Evolutionary conservation across 352 stramenopile genomes (phyloP).

Genomic region (Blastocystis sp.): DNA sequence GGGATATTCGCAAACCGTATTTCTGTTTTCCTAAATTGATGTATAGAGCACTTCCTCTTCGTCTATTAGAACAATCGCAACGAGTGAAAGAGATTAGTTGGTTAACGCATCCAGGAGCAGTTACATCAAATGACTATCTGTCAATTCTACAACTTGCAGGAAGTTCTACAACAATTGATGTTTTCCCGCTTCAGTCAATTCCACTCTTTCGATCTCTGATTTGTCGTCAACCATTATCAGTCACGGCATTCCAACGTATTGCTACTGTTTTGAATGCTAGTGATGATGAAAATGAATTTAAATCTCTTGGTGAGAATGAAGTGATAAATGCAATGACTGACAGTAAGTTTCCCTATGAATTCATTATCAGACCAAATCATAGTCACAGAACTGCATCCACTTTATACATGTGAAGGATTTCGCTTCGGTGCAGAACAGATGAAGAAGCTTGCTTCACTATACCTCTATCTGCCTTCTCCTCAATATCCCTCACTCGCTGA

Average conservation of each 20-base stretch:
- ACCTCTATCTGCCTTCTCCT: neutral
- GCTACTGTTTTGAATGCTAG: constrained; percentile 2
- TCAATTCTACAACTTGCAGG: neutral
- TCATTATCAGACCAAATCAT: neutral
- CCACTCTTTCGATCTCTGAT: neutral
- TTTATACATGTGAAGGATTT: neutral
- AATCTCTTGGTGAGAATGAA: constrained; percentile 2
- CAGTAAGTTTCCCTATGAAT: neutral
- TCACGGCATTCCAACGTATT: neutral
- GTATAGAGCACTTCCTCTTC: neutral
- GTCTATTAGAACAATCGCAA: constrained; percentile 9
- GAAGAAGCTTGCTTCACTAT: neutral
- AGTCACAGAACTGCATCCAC: neutral
- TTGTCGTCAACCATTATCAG: neutral
- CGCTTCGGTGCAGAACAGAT: neutral
- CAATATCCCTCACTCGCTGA: neutral
- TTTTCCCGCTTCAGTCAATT: neutral
- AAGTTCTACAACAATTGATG: constrained; percentile 13
- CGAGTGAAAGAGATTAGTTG: constrained; percentile 41
- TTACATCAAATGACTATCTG: neutral
- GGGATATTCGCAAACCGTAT: constrained; percentile 54
- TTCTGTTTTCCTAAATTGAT: neutral
- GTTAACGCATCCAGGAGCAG: constrained; percentile 34
- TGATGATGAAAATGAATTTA: neutral
- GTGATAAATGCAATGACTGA: neutral